Evolutionary conservation across 805 yeast species (phyloP).

Genomic region (Suhomyces kilbournensis): DNA sequence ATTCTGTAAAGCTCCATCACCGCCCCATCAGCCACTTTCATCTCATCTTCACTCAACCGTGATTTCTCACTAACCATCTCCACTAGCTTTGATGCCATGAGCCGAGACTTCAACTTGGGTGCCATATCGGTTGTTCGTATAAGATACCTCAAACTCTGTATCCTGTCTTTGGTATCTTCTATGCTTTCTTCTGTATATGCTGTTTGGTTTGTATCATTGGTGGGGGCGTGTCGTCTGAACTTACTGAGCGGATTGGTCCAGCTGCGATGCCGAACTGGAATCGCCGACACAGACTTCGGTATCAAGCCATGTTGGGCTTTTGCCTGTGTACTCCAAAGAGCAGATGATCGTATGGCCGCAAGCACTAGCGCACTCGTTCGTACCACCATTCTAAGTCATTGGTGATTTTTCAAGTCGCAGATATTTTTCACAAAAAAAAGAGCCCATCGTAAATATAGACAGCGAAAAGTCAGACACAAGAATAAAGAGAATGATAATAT

Average conservation of each 20-base stretch:
- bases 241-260: conserved; percentile 19
- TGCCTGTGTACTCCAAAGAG: background rate
- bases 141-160: conserved; percentile 22
- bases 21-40: conserved; percentile 19
- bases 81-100: conserved; percentile 18
- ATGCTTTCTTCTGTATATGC: background rate
- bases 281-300: background rate
- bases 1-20: conserved; percentile 16
- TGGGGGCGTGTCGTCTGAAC: conserved; percentile 3
- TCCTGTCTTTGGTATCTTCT: conserved; percentile 1
- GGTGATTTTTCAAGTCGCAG: background rate
- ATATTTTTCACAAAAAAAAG: background rate
- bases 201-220: background rate
- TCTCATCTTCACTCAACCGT: conserved; percentile 8
- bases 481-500: background rate
- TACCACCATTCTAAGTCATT: background rate
- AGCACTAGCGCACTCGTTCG: background rate
- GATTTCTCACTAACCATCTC: conserved; percentile 12
- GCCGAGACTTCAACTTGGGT: conserved; percentile 12
- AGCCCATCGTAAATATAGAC: background rate
- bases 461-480: background rate
- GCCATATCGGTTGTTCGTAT: conserved; percentile 27
- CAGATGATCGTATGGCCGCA: background rate
- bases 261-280: conserved; percentile 1
- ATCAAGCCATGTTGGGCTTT: background rate